Evolutionary conservation across 139 green algal species (phyloP).

Genomic region (Ettlia oleoabundans): DNA sequence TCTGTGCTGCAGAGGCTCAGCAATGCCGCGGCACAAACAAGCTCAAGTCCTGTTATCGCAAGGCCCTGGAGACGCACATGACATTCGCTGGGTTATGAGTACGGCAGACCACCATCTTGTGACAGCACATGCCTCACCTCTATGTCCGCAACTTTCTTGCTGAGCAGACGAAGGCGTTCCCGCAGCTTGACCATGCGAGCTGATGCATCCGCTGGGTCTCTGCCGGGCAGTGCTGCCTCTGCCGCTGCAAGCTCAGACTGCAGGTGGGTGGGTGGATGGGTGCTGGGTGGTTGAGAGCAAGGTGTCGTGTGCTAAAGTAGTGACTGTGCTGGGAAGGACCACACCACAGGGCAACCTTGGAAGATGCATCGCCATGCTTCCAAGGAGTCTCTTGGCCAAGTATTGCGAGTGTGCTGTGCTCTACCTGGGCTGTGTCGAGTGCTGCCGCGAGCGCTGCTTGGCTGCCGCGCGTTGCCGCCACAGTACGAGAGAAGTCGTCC

Average conservation of each 20-base stretch:
- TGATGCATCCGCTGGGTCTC: not conserved
- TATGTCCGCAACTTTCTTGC: not conserved
- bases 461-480: not conserved
- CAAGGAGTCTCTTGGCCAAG: not conserved
- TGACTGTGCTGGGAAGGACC: too few species aligned
- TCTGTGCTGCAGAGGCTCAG: not conserved
- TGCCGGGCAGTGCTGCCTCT: not conserved
- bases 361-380: not conserved
- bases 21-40: not conserved
- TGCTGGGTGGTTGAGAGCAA: too few species aligned
- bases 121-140: conserved; percentile 11
- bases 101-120: too few species aligned
- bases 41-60: too few species aligned
- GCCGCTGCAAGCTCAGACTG: conserved; percentile 8
- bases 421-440: not conserved
- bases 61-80: not conserved
- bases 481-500: not conserved
- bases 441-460: conserved; percentile 3
- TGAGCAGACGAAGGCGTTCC: not conserved
- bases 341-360: too few species aligned
- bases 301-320: too few species aligned
- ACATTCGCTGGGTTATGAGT: too few species aligned
- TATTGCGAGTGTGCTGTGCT: not conserved
- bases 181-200: conserved; percentile 4
- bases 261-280: not conserved